These are phyloP conservation scores for Mallotus repandus DNA, from an alignment of 441 rosid species.

Conservation along the genomic window DNA sequence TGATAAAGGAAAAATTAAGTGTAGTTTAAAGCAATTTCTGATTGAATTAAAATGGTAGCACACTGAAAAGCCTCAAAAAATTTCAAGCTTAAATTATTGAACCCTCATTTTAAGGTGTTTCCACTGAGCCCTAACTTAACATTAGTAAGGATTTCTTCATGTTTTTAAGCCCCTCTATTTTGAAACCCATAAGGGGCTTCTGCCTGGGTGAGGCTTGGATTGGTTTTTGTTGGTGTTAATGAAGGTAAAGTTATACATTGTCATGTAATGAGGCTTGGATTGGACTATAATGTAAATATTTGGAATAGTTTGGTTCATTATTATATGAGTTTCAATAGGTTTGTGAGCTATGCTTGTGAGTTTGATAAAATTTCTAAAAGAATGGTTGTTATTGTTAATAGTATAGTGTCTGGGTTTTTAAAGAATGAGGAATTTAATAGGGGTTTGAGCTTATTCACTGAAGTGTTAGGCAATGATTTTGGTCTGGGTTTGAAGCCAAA, in stretches of 20 bases:
- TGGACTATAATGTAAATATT: conserved; percentile 3
- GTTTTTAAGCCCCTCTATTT: no score
- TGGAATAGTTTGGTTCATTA: conserved; percentile 6
- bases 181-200: no score
- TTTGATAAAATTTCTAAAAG: conserved; percentile 12
- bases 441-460: conserved; percentile 10
- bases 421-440: conserved; percentile 7
- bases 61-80: no score
- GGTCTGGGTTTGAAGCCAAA: no score
- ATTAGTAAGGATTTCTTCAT: no score
- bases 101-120: no score
- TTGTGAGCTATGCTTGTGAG: neutral
- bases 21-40: neutral
- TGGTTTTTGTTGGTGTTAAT: neutral
- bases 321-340: conserved; percentile 6
- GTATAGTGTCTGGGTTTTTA: conserved; percentile 18
- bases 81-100: no score
- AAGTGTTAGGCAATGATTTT: neutral
- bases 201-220: no score
- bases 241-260: no score
- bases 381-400: conserved; percentile 6
- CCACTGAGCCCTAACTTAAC: no score
- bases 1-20: conserved; percentile 4
- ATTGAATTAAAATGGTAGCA: neutral
- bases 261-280: neutral